Conservation (phyloP, 2,329 filamentous ascomycete genomes). For the Akanthomyces muscarius region DNA sequence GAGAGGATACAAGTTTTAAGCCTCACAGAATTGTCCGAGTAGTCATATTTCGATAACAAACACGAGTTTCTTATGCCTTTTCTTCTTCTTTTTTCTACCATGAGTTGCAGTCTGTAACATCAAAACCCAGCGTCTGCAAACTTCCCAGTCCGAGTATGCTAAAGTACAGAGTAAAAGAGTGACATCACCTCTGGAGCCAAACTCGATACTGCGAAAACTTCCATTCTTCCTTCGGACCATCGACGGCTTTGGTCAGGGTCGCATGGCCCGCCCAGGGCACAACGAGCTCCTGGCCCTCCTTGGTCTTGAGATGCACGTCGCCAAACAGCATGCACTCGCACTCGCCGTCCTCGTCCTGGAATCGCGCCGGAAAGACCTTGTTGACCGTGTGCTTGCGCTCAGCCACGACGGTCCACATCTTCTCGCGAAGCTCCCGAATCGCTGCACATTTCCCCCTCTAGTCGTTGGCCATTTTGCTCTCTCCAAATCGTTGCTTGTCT, state of each 20-base stretch:
- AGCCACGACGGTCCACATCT: slow-evolving; percentile 42
- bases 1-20: no score
- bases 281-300: slow-evolving; percentile 25
- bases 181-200: slow-evolving; percentile 28
- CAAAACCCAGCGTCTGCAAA: neutral
- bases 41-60: no score
- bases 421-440: slow-evolving; percentile 36
- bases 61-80: no score
- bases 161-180: neutral
- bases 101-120: neutral
- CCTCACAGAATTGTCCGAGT: no score
- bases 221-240: slow-evolving; percentile 27
- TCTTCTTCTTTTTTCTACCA: no score
- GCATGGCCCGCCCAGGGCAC: slow-evolving; percentile 32
- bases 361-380: slow-evolving; percentile 40
- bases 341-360: slow-evolving; percentile 24
- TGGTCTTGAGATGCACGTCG: slow-evolving; percentile 26
- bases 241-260: slow-evolving; percentile 25
- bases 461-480: neutral
- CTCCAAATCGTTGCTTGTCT: no score
- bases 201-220: slow-evolving; percentile 32
- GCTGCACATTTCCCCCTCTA: slow-evolving; percentile 26
- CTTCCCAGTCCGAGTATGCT: neutral
- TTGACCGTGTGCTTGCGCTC: slow-evolving; percentile 38
- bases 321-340: slow-evolving; percentile 35